Evolutionary conservation across 805 yeast genomes (phyloP), one percentile per base, ranked within the genome.

Genomic region (Torulaspora microellipsoides): DNA sequence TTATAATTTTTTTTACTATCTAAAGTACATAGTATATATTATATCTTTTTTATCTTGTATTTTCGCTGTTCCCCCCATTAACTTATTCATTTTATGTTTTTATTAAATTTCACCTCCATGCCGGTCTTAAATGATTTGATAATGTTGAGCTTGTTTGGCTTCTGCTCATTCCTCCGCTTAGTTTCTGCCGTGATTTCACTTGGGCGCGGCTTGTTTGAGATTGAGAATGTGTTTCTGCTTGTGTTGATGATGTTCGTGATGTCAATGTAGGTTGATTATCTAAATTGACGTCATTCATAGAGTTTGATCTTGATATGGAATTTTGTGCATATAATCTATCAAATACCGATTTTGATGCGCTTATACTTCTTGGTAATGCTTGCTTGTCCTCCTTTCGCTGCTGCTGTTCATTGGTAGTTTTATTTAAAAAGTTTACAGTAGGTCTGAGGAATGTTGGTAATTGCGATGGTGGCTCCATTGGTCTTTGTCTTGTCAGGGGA

Each of bases 291-390:
- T 47, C 45, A 14, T 46, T 52, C 50, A 52, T 51, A 8, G 63
- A 56, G 30, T 28, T 48, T 8, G 59, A 52, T 36, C 57, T 43
- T 8, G 59, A 52, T 9, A 55, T 43, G 6, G 56, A 46, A 12
- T 49, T 43, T 32, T 48, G 55, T 20, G 51, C 43, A 38, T 57
- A 57, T 12, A 57, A 47, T 38, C 64, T 51, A 14, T 57, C 60
- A 45, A 59, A 59, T 8, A 59, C 60, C 5, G 61, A 56, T 11
- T 38, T 38, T 4, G 50, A 47, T 9, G 14, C 31, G 9, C n/a
- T 14, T 12, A 29, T 8, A n/a, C 31, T 31, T 15, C 37, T 13
- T 13, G 36, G 37, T 14, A 33, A 29, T 29, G 14, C 15, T 14
- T 29, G 14, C 2, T 29, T 14, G 2, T 5, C n/a, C 15, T 12